Conservation (phyloP, 1,284 basidiomycete species). For the Abortiporus biennis region DNA sequence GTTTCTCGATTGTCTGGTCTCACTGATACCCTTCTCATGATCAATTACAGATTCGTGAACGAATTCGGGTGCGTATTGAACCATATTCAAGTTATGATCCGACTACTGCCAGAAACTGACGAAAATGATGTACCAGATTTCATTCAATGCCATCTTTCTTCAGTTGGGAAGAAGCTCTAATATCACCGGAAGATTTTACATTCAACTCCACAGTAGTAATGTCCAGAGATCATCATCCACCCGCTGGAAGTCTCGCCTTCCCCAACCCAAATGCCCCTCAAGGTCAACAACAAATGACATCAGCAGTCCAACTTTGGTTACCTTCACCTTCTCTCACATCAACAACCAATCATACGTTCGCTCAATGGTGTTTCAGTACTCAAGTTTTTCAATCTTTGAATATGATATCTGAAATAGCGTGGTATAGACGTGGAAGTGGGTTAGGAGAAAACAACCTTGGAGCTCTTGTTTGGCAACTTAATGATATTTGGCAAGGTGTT, state of each 20-base stretch:
- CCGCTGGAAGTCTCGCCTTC: conserved; percentile 47
- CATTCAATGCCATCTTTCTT: conserved; percentile 64
- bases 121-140: conserved; percentile 32
- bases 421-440: conserved; percentile 53
- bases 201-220: conserved; percentile 57
- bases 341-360: conserved; percentile 50
- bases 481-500: conserved; percentile 63
- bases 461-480: conserved; percentile 58
- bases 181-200: conserved; percentile 42
- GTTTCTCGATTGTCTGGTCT: background rate
- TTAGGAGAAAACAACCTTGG: conserved; percentile 55
- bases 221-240: conserved; percentile 55
- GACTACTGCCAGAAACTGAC: too few relatives aligned
- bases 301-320: conserved; percentile 47
- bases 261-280: conserved; percentile 52
- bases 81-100: background rate
- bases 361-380: conserved; percentile 57
- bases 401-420: conserved; percentile 54
- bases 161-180: conserved; percentile 54
- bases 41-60: conserved; percentile 43
- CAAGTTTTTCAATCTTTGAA: conserved; percentile 54
- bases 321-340: conserved; percentile 39
- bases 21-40: background rate
- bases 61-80: conserved; percentile 44
- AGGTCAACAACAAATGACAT: conserved; percentile 50